These are phyloP conservation scores for Mimosa pudica DNA, from an alignment of 306 rosid species.

Conservation along the genomic window DNA sequence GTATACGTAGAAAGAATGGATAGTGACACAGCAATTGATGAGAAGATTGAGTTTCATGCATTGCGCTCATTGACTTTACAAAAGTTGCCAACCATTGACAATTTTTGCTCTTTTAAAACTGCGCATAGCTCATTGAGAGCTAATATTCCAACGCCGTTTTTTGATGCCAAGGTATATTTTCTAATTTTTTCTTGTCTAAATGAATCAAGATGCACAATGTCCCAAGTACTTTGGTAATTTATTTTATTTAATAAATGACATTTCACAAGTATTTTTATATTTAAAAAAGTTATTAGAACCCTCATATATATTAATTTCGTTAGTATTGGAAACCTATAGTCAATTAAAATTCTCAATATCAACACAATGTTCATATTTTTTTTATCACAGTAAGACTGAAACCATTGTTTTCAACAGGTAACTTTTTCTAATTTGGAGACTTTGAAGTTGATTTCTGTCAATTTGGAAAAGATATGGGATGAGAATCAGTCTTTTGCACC, in stretches of 20 bases:
- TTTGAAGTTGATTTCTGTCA: constrained; percentile 14
- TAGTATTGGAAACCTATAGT: neutral
- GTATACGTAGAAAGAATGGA: neutral
- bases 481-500: neutral
- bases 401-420: neutral
- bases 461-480: constrained; percentile 26
- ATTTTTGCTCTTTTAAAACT: neutral
- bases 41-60: neutral
- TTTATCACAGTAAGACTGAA: neutral
- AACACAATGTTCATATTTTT: neutral
- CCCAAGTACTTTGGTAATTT: neutral
- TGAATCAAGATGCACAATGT: neutral
- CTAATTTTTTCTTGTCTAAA: neutral
- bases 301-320: neutral
- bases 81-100: neutral
- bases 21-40: neutral
- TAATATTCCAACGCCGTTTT: neutral
- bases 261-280: neutral
- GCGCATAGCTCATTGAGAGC: neutral
- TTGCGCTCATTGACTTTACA: neutral
- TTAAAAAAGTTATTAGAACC: neutral
- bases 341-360: neutral
- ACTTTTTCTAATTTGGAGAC: constrained; percentile 21
- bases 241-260: neutral
- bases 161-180: neutral